Conservation (phyloP, 2,329 filamentous ascomycete genomes). For the Biscogniauxia marginata region DNA sequence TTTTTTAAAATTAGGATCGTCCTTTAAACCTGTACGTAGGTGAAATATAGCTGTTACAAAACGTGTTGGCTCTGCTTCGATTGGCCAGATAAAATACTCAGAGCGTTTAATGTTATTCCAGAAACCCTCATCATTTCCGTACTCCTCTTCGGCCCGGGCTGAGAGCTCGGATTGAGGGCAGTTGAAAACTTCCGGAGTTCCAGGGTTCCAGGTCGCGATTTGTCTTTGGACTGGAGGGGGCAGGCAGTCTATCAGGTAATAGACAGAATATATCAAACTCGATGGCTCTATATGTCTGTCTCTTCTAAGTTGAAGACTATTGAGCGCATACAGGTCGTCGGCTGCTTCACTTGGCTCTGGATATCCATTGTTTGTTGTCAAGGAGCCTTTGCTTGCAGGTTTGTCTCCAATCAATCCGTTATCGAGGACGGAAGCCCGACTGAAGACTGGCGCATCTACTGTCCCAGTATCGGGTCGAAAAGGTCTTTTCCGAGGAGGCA, state of each 20-base stretch:
- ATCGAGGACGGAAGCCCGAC: constrained; percentile 9
- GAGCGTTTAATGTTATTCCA: constrained; percentile 2
- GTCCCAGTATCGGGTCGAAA: background rate
- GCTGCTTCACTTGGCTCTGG: background rate
- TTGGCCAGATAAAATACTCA: constrained; percentile 16
- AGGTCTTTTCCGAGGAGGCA: background rate
- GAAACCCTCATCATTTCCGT: background rate
- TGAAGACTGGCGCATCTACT: constrained; percentile 1
- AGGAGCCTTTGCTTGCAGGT: background rate
- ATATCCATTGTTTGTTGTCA: background rate
- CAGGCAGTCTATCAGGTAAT: constrained; percentile 1
- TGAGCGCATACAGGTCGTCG: constrained; percentile 12
- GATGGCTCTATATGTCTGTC: constrained; percentile 4
- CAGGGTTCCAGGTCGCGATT: background rate
- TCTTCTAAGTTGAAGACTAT: constrained; percentile 10
- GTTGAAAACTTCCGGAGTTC: constrained; percentile 5
- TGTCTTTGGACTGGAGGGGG: background rate
- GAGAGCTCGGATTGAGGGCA: background rate
- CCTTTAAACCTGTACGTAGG: background rate
- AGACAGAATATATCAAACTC: constrained; percentile 3
- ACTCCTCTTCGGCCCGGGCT: background rate
- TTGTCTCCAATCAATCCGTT: constrained; percentile 16
- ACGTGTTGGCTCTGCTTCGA: constrained; percentile 6
- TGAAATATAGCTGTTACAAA: constrained; percentile 15
- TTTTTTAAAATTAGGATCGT: constrained; percentile 3